Evolutionary conservation across 495 filamentous ascomycete genomes (phyloP).

Genomic region (Xylaria venustula): DNA sequence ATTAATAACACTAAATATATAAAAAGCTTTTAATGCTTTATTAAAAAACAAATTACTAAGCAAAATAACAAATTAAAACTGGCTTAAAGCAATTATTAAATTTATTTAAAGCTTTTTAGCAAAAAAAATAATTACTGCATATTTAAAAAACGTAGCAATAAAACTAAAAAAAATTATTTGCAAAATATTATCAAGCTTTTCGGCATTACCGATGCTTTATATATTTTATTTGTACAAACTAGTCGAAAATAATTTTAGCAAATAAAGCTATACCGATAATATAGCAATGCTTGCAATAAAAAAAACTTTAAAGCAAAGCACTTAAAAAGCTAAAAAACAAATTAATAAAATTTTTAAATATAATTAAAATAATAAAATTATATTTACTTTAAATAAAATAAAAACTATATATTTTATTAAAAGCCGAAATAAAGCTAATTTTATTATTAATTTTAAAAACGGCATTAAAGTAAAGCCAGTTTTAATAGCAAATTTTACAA

Average conservation of each 20-base stretch:
- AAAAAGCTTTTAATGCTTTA: slow-evolving; percentile 12
- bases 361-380: no score
- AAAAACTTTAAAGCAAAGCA: neutral
- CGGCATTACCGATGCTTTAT: slow-evolving; percentile 13
- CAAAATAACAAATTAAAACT: neutral
- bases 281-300: neutral
- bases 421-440: no score
- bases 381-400: no score
- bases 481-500: no score
- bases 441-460: no score
- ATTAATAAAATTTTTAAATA: no score
- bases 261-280: neutral
- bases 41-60: neutral
- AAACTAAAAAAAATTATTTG: neutral
- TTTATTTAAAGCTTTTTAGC: slow-evolving; percentile 12
- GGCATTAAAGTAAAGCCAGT: no score
- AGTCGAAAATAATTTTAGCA: neutral
- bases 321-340: no score
- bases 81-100: slow-evolving; percentile 7
- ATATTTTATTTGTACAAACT: neutral
- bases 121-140: slow-evolving; percentile 4
- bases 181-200: slow-evolving; percentile 13
- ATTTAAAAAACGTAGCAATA: slow-evolving; percentile 11
- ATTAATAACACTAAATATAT: neutral
- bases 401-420: no score